Conservation (phyloP, 2,329 filamentous ascomycete species). For the Aspergillus luchuensis region DNA sequence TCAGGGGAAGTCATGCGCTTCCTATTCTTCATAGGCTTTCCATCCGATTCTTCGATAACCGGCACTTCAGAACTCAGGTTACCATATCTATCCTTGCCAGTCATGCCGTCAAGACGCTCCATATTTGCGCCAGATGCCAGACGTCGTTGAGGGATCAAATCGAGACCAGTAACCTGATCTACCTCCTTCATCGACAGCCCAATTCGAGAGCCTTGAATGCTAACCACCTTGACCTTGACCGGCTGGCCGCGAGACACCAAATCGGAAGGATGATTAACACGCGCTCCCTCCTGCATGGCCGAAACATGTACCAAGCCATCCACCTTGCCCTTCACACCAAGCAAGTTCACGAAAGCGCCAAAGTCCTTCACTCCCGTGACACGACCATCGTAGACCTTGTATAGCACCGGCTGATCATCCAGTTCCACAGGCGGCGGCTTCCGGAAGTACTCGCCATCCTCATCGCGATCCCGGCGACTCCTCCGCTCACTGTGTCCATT, state of each 20-base stretch:
- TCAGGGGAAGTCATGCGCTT: constrained; percentile 97
- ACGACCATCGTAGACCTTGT: constrained; percentile 86
- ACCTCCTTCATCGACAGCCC: constrained; percentile 97
- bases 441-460: constrained; percentile 62
- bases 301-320: constrained; percentile 95
- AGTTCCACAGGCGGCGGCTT: constrained; percentile 70
- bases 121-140: constrained; percentile 90
- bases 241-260: constrained; percentile 76
- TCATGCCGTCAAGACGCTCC: constrained; percentile 69
- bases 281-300: constrained; percentile 77
- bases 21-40: constrained; percentile 63
- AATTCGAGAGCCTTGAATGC: constrained; percentile 77
- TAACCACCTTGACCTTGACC: constrained; percentile 91
- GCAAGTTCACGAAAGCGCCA: constrained; percentile 91
- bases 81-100: constrained; percentile 58
- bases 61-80: constrained; percentile 58
- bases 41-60: constrained; percentile 64
- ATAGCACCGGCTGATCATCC: constrained; percentile 77
- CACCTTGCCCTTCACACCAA: constrained; percentile 81
- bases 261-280: constrained; percentile 91
- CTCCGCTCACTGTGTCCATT: constrained; percentile 50
- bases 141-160: constrained; percentile 74
- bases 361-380: constrained; percentile 95
- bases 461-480: constrained; percentile 41
- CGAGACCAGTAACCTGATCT: constrained; percentile 82